Base-by-base conservation (phyloP, 805 yeast genomes). In the Spencermartinsiella europaea region DNA sequence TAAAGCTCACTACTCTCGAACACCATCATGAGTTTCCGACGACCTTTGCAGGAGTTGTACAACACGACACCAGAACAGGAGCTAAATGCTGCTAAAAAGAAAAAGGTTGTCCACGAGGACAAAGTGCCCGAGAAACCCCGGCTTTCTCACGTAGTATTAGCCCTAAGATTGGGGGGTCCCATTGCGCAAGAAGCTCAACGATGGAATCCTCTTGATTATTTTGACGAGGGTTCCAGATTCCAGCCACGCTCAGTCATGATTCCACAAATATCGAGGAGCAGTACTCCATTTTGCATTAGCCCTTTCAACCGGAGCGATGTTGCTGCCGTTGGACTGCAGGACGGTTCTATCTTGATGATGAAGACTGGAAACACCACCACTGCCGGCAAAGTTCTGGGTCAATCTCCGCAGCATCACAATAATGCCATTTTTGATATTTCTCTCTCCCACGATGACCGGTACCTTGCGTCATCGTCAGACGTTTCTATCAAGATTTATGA, bases 361-460 rank as follows among this genome's bases (percentile, higher is more conserved):
- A 15, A 20, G 5, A 40, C 41, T 3, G 21, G 21, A 4, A 34
- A 21, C 8, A 12, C 21, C 12, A 12, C 19, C 7, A 4, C 28
- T 27, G 14, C 40, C n/a, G 45, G 50, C 4, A 7, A 16, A 15
- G 15, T 38, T 4, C 4, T 38, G 3, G 46, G 46, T 2, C 15
- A 21, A 12, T 42, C 45, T 3, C n/a, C 16, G 22, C n/a, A 15
- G 2, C 45, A 42, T 15, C 49, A 46, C 19, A n/a, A 20, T 19
- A 42, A 36, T 34, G 39, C 48, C 16, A 34, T 47, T 15, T 38
- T 37, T 14, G 54, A 50, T 36, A n/a, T 50, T 12, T 31, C 27
- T 12, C 16, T 41, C 4, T 36, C 46, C 4, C 25, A 3, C 17
- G 34, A 36, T 3, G 51, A 44, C 35, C 15, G 35, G 14, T 21